Conservation (phyloP, 331 rosid genomes). For the Spiraea crenata region DNA sequence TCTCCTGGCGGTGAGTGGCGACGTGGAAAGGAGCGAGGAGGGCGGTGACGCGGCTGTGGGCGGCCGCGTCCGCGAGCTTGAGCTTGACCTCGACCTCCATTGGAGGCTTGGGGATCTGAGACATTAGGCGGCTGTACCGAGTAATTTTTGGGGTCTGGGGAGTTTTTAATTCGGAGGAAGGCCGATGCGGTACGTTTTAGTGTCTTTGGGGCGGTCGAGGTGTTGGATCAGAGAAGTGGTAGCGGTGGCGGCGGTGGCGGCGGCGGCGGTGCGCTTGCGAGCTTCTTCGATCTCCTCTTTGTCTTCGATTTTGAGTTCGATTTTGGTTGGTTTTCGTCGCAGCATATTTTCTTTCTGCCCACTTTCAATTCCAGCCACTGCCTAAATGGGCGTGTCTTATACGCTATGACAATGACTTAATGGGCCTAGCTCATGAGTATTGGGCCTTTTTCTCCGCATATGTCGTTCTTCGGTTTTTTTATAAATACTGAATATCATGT, state of each 20-base stretch:
- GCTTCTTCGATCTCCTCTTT: conserved; percentile 80
- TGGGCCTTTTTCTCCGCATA: not conserved
- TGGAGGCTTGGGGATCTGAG: conserved; percentile 3
- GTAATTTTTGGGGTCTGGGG: not conserved
- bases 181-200: conserved; percentile 71
- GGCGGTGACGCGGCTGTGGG: conserved; percentile 44
- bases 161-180: conserved; percentile 36
- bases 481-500: no score
- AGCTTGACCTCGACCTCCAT: conserved; percentile 94
- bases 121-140: not conserved
- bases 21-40: conserved; percentile 57
- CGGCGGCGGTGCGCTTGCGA: conserved; percentile 50
- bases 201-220: conserved; percentile 66
- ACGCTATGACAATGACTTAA: not conserved
- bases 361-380: not conserved
- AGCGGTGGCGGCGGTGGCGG: conserved; percentile 6
- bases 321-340: conserved; percentile 65
- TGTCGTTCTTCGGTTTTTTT: no score
- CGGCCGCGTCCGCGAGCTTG: conserved; percentile 48
- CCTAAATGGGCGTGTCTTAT: not conserved
- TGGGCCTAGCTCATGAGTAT: not conserved
- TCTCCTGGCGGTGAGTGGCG: conserved; percentile 67
- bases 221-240: conserved; percentile 49
- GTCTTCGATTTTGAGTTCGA: conserved; percentile 75
- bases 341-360: conserved; percentile 44